Evolutionary conservation across 106 monocot genomes (phyloP), one percentile per base, ranked within the genome.

Genomic region (Acorus gramineus): DNA sequence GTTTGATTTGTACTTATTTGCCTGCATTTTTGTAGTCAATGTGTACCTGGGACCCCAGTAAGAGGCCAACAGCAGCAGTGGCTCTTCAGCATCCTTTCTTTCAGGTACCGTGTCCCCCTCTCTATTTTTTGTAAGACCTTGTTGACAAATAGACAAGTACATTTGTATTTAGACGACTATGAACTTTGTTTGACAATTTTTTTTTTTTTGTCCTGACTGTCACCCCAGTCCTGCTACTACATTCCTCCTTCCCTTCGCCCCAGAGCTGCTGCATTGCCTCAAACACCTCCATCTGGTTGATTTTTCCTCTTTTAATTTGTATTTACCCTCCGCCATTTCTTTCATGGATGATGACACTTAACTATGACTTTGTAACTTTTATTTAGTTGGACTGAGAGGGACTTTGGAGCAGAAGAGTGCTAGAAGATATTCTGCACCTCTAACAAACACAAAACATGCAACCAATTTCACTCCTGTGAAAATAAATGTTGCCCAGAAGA

Each of bases 281-380:
- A 71, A 55, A 74, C 68, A 11, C 74, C 88, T 66, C 81, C 84
- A 63, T 69, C 81, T 72, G 87, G 84, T 84, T 28, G 28, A 28
- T 28, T 28, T 28, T 28, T 28, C 28, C 28, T 28, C 28, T 28
- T 28, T 28, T 28, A 28, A 28, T 28, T 28, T 28, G 28, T 28
- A 28, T 28, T 28, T 28, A 28, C 28, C 28, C 28, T 28, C 28
- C 28, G 28, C 28, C 28, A 28, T 28, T 28, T 28, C 28, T 28
- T 28, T 28, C 28, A 28, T 28, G 28, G 28, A 28, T 28, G 28
- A 28, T 0, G 1, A 28, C 28, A 28, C 28, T 28, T 28, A 28
- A 28, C 28, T 28, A 28, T 28, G 28, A 28, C 5, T 63, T 69
- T 66, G 4, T 12, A 9, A 53, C 4, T 47, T 74, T 71, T 14